Conservation (phyloP, 2,329 filamentous ascomycete species). For the Pseudocercospora musae region DNA sequence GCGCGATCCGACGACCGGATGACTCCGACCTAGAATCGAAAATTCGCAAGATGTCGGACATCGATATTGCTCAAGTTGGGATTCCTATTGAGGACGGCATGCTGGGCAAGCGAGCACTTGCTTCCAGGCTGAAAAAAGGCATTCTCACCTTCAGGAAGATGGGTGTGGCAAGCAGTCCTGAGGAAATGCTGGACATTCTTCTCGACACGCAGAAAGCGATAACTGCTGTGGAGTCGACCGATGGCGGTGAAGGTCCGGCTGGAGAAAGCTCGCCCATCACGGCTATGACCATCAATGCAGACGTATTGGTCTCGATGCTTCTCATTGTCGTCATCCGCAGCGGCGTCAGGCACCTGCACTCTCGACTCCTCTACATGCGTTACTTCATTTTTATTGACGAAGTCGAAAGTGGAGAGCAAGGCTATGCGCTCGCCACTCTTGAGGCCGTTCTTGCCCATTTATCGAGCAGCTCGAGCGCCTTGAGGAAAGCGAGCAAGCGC, state of each 20-base stretch:
- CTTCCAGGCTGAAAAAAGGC: conserved; percentile 70
- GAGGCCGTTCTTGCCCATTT: conserved; percentile 92
- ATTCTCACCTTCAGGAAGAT: conserved; percentile 90
- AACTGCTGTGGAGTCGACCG: conserved; percentile 49
- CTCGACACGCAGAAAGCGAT: conserved; percentile 79
- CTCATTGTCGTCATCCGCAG: conserved; percentile 90
- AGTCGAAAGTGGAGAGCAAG: conserved; percentile 92
- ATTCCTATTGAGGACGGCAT: conserved; percentile 78
- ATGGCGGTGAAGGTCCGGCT: conserved; percentile 35
- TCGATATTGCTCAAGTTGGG: conserved; percentile 92
- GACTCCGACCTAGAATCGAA: conserved; percentile 85
- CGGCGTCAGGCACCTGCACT: conserved; percentile 81
- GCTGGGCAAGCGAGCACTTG: conserved; percentile 75
- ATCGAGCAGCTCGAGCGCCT: conserved; percentile 71
- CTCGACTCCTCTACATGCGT: conserved; percentile 87
- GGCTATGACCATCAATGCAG: conserved; percentile 69
- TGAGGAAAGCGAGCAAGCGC: conserved; percentile 78
- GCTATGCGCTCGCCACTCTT: conserved; percentile 92
- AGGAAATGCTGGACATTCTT: conserved; percentile 82
- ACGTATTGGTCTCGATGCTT: conserved; percentile 86
- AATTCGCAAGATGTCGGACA: conserved; percentile 86
- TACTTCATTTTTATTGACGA: conserved; percentile 98
- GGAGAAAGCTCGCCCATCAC: conserved; percentile 39
- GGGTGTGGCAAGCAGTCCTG: conserved; percentile 70
- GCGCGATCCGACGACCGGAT: conserved; percentile 71